Base-by-base conservation (phyloP, 768 basidiomycete genomes). In the Pisolithus microcarpus region DNA sequence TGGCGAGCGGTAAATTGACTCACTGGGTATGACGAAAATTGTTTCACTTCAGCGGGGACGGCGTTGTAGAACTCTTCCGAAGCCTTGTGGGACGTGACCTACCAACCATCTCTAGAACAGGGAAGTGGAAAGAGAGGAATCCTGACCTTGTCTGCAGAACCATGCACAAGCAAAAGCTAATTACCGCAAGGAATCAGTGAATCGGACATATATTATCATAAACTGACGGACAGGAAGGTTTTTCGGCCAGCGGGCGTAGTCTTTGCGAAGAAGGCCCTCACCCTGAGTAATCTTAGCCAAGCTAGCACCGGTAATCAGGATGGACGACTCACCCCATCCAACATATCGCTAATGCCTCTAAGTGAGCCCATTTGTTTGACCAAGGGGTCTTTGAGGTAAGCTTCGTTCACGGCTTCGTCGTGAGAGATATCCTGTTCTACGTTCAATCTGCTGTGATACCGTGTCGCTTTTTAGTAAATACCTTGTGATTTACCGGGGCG, bases 91-190 rank as follows among this genome's bases (percentile, higher is more conserved):
- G 78, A 81, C 0, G 82, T 80, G 45, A 85, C 70, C 82, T 85
- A 36, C 18, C 54, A 38, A 39, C 13, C 47, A 19, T 19, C 23
- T 52, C 16, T 38, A 34, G 31, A 34, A 34, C 11, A 43, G 48
- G 43, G 38, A 52, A 43, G 10, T 1, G 19, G 26, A 0, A 49
- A 18, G 28, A 13, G 38, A 16, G 46, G n/a, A 30, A 30, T 7
- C 24, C 49, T 23, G 49, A 82, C 82, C 70, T 75, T 67, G 59
- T 87, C 85, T 13, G 64, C 80, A 0, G 78, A 77, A 16, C 85
- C 85, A 58, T 86, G 85, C 15, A 80, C 49, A 36, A 87, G 61
- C 13, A 86, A 62, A 31, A 85, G 58, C 84, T 86, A 47, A 48
- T 16, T 30, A 6, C 47, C 16, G 15, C 8, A 34, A 16, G 55